phyloP scores from a whole-genome alignment of 805 yeast genomes.

The Saccharomycopsis vini region DNA sequence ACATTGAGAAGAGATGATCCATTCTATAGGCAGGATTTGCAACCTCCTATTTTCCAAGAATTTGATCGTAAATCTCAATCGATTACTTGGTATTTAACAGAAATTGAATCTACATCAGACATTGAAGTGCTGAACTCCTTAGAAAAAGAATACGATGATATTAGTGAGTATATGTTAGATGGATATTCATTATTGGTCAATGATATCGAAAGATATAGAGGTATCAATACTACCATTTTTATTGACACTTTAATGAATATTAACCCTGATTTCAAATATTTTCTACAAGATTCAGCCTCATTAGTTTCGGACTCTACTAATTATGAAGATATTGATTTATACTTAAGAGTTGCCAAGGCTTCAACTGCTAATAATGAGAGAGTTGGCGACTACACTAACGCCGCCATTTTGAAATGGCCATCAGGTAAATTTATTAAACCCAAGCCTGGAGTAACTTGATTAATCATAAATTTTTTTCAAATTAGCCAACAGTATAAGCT shows the following conservation, averaged over 20 bases:
- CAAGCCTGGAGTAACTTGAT: constrained; percentile 39
- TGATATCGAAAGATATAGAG: constrained; percentile 71
- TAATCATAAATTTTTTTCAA: too few relatives aligned
- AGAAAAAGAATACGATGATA: neutral
- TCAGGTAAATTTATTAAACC: constrained; percentile 45
- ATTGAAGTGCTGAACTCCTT: neutral
- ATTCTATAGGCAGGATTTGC: constrained; percentile 5
- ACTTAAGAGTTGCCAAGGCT: constrained; percentile 49
- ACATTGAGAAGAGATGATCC: constrained; percentile 60
- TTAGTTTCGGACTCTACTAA: too few relatives aligned
- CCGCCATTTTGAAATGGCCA: constrained; percentile 54
- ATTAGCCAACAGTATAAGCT: too few relatives aligned
- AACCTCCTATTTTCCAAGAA: constrained; percentile 21
- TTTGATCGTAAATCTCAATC: constrained; percentile 26
- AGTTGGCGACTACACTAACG: constrained; percentile 58
- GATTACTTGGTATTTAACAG: neutral
- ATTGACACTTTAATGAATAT: constrained; percentile 28
- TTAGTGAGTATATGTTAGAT: constrained; percentile 23
- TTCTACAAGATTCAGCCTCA: constrained; percentile 20
- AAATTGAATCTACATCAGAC: constrained; percentile 1
- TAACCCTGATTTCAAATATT: constrained; percentile 25
- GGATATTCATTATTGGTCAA: constrained; percentile 63
- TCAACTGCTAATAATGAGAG: constrained; percentile 30
- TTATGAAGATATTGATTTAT: constrained; percentile 39
- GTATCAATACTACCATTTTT: constrained; percentile 38